A percentile compares a stretch with the other conserved stretches of the same genome.
Conservation (phyloP, 208 protist genomes). For the Leishmania turanica region DNA sequence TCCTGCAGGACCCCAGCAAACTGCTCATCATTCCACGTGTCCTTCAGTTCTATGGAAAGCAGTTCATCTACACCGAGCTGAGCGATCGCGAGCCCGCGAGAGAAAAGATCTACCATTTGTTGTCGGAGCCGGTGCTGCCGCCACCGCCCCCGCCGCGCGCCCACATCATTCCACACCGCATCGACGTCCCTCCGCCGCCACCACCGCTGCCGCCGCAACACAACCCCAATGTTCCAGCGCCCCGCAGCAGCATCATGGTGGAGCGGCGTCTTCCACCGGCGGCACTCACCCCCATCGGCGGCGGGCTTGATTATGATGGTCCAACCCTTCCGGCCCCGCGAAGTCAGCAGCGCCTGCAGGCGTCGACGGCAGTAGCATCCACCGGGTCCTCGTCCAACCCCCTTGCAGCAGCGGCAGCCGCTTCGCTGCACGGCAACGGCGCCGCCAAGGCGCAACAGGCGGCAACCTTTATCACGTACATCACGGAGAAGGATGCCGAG, state of each 20-base stretch:
- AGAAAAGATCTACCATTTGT: slow-evolving; percentile 29
- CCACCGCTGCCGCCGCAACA: slow-evolving; percentile 16
- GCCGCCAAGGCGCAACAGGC: slow-evolving; percentile 12
- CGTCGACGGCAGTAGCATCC: neutral
- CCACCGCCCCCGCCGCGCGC: slow-evolving; percentile 29
- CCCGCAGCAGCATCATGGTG: slow-evolving; percentile 28
- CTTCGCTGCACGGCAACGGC: slow-evolving; percentile 9
- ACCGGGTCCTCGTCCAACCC: neutral
- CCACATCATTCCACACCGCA: slow-evolving; percentile 22
- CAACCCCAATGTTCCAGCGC: slow-evolving; percentile 28
- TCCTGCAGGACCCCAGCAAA: slow-evolving; percentile 62
- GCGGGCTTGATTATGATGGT: slow-evolving; percentile 22
- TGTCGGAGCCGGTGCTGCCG: slow-evolving; percentile 13
- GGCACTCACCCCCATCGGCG: slow-evolving; percentile 27
- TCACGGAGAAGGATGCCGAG: slow-evolving; percentile 51
- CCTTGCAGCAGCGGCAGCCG: slow-evolving; percentile 14
- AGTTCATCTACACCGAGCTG: slow-evolving; percentile 66
- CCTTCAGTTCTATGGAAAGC: slow-evolving; percentile 65
- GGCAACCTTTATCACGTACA: slow-evolving; percentile 45
- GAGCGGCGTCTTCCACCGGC: slow-evolving; percentile 19
- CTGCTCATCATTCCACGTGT: slow-evolving; percentile 55
- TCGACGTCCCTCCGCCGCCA: slow-evolving; percentile 18
- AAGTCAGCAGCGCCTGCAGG: slow-evolving; percentile 28
- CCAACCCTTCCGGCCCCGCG: slow-evolving; percentile 23
- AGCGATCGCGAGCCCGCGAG: slow-evolving; percentile 57